Percentiles rank a stretch among this genome's conserved stretches.
Evolutionary conservation across 2,329 filamentous ascomycete genomes (phyloP).

Genomic region (Alternaria novae-zelandiae): DNA sequence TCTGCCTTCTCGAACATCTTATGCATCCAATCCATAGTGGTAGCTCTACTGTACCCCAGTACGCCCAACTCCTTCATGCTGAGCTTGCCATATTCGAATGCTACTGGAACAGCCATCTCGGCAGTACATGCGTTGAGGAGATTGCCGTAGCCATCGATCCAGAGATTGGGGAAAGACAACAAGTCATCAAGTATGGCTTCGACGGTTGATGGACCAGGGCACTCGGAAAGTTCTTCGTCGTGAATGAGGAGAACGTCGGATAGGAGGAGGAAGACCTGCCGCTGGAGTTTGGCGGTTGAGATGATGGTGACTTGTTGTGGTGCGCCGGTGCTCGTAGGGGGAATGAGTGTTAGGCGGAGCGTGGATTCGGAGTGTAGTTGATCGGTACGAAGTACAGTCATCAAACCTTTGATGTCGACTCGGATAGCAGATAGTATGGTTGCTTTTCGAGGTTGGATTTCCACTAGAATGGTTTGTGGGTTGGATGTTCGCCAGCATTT

Average conservation of each 20-base stretch:
- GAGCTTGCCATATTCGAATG: background rate
- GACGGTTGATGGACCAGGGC: background rate
- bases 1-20: background rate
- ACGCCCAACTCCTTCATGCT: background rate
- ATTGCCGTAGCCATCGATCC: background rate
- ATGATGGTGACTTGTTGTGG: background rate
- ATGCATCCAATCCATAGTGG: background rate
- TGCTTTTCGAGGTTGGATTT: background rate
- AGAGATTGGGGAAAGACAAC: background rate
- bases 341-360: background rate
- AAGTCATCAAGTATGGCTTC: background rate
- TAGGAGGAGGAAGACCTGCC: background rate
- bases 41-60: background rate
- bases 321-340: background rate
- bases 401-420: background rate
- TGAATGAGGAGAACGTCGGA: background rate
- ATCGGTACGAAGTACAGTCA: background rate
- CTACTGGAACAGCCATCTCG: background rate
- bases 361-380: background rate
- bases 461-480: too few relatives aligned
- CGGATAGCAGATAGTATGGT: background rate
- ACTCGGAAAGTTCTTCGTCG: background rate
- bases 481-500: too few relatives aligned
- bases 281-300: background rate
- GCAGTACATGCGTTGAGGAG: background rate